A percentile compares a stretch with the other conserved stretches of the same genome.
phyloP scores from a whole-genome alignment of 2,329 filamentous ascomycete species.

The Colletotrichum sp. region DNA sequence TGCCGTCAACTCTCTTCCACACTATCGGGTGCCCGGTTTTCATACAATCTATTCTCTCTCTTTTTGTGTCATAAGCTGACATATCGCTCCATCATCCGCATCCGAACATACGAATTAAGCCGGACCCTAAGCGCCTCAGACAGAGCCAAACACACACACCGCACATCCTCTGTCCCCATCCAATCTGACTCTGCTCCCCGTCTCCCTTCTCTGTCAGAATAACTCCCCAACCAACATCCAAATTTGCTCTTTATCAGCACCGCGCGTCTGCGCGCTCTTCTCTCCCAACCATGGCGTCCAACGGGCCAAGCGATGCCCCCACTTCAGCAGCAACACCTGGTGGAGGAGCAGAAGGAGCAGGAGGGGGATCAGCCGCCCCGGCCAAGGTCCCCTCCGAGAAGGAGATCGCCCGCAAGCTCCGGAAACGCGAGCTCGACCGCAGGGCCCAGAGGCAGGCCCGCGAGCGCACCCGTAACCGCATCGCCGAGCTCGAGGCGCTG shows the following conservation, averaged over 20 bases:
- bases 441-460: constrained; percentile 34
- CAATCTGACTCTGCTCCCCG: not conserved
- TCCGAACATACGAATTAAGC: not conserved
- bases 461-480: constrained; percentile 34
- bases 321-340: not conserved
- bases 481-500: constrained; percentile 32
- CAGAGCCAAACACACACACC: not conserved
- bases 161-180: not conserved
- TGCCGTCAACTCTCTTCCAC: not conserved
- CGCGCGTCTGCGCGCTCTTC: not conserved
- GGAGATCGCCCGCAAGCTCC: constrained; percentile 24
- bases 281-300: not conserved
- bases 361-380: not conserved
- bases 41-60: not conserved
- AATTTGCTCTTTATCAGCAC: not conserved
- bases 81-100: not conserved
- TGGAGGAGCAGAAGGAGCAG: not conserved
- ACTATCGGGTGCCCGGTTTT: not conserved
- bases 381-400: constrained; percentile 13
- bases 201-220: not conserved
- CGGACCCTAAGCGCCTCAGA: not conserved
- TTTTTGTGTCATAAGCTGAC: not conserved
- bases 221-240: not conserved
- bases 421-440: constrained; percentile 37
- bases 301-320: not conserved